phyloP scores from a whole-genome alignment of 768 basidiomycete genomes.

The Pisolithus tinctorius region DNA sequence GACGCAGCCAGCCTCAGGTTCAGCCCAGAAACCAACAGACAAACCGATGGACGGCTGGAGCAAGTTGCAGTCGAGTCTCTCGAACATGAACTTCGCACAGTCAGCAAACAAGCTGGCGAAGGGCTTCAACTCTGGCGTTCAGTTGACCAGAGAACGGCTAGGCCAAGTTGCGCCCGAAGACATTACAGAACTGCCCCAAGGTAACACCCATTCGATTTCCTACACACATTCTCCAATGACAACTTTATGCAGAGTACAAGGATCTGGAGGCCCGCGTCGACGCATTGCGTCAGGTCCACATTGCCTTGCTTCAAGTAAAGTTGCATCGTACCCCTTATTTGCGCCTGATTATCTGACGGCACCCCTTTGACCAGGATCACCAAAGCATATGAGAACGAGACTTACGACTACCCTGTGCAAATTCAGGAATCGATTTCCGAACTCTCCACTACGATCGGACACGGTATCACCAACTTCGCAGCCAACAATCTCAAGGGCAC shows the following conservation, averaged over 20 bases:
- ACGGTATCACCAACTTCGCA: slow-evolving; percentile 77
- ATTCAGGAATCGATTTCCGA: slow-evolving; percentile 79
- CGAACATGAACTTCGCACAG: slow-evolving; percentile 63
- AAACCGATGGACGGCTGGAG: slow-evolving; percentile 50
- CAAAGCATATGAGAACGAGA: slow-evolving; percentile 82
- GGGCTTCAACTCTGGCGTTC: slow-evolving; percentile 74
- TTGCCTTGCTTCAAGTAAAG: slow-evolving; percentile 71
- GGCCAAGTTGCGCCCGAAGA: slow-evolving; percentile 90
- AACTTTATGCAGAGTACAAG: slow-evolving; percentile 74
- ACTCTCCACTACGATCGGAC: slow-evolving; percentile 61
- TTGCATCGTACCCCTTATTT: background rate
- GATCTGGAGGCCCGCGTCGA: slow-evolving; percentile 94
- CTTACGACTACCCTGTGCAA: slow-evolving; percentile 86
- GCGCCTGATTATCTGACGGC: background rate
- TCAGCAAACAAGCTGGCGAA: slow-evolving; percentile 72
- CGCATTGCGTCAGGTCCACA: slow-evolving; percentile 75
- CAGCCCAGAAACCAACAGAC: background rate
- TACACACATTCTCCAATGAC: background rate
- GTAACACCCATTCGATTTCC: slow-evolving; percentile 31
- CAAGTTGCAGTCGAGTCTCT: slow-evolving; percentile 58
- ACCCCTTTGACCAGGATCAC: slow-evolving; percentile 50
- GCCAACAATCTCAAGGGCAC: slow-evolving; percentile 86
- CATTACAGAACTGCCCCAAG: slow-evolving; percentile 90
- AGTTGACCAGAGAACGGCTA: slow-evolving; percentile 81
- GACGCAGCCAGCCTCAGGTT: background rate